Evolutionary conservation across 2,329 filamentous ascomycete species (phyloP), one percentile per base, ranked within the genome.

Genomic region (Colletotrichum horii): DNA sequence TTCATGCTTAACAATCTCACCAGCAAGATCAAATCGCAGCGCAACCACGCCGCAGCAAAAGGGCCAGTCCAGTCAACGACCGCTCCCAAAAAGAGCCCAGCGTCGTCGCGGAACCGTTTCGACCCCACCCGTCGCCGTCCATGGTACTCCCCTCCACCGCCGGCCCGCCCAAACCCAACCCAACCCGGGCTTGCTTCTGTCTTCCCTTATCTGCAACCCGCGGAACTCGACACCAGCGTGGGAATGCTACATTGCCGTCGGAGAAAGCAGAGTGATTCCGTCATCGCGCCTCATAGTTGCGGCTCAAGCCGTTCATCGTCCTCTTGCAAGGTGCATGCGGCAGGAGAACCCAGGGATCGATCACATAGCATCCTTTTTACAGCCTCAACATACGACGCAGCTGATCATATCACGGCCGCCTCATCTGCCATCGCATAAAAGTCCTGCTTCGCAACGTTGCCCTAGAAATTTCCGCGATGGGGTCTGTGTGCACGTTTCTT

Each of bases 51-150:
- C n/a, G 14, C 38, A 48, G 38, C 19, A 22, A 48, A n/a, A 48
- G 0, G 38, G 38, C 38, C 38, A 48, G 38, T 48, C 38, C 38
- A n/a, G 28, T 24, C n/a, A 4, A 30, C 19, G 6, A 24, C 19
- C 48, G 30, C 43, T 55, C 65, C 24, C n/a, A 34, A 24, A 68
- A 48, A 19, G 28, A 72, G 38, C 22, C 24, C 65, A 56, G 38
- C 26, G 24, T 32, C 43, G 73, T 75, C 73, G 69, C 69, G 73
- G 62, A 73, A 75, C 70, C 73, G 69, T 73, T 73, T 75, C 69
- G 73, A 75, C 62, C 73, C 73, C 61, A 64, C 32, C 30, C 14
- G 24, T 68, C 8, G 26, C 69, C 72, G 36, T 66, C 15, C 69
- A 72, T 55, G 55, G 69, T 30, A 28, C 32, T 14, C 52, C 72